phyloP scores from a whole-genome alignment of 2,329 filamentous ascomycete species.

The Diplocarpon rosae region DNA sequence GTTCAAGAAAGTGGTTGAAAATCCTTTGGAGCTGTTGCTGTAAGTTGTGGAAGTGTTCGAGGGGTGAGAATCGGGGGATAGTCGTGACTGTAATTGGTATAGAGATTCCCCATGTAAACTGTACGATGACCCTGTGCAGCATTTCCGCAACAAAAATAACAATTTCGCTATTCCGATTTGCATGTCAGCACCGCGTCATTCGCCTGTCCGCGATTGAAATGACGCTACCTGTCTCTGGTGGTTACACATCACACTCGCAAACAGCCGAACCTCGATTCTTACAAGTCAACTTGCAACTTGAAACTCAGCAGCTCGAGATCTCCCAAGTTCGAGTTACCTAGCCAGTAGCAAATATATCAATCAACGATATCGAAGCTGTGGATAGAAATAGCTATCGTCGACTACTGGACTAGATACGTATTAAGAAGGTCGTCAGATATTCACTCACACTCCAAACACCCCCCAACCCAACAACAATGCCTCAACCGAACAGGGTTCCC shows the following conservation, averaged over 20 bases:
- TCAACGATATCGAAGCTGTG: neutral
- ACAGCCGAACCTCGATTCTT: no score
- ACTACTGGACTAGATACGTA: neutral
- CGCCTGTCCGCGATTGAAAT: no score
- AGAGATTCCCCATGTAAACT: conserved; percentile 21
- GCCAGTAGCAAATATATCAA: neutral
- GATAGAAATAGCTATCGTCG: neutral
- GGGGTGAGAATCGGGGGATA: neutral
- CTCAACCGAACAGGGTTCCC: neutral
- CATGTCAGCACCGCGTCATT: no score
- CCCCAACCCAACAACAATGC: neutral
- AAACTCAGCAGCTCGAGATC: no score
- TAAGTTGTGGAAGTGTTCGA: conserved; percentile 29
- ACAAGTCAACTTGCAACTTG: no score
- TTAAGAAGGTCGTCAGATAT: neutral
- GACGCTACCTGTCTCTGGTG: no score
- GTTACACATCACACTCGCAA: no score
- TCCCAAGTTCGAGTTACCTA: no score
- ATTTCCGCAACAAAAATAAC: neutral
- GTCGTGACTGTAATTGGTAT: conserved; percentile 10
- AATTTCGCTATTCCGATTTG: no score
- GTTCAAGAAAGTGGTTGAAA: conserved; percentile 96
- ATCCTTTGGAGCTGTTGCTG: conserved; percentile 87
- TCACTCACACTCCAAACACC: neutral
- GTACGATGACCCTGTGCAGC: conserved; percentile 4